These are phyloP conservation scores for Boletus speciosus DNA, from an alignment of 768 basidiomycete genomes.

Conservation along the genomic window DNA sequence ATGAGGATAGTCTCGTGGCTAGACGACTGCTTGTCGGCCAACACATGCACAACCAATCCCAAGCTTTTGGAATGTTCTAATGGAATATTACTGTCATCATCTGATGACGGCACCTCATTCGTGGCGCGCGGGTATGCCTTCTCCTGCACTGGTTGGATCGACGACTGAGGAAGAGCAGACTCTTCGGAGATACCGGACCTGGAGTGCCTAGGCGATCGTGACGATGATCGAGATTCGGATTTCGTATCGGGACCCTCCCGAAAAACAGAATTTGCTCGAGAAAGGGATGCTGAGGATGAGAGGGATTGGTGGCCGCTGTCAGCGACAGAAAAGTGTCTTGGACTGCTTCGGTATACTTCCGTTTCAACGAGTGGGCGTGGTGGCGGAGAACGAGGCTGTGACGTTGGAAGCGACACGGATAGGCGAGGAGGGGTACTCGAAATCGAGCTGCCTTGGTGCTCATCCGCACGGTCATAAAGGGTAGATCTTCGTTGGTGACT, in stretches of 20 bases:
- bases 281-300: constrained; percentile 19
- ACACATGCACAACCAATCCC: constrained; percentile 15
- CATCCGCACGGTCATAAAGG: constrained; percentile 26
- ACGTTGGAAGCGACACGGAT: constrained; percentile 12
- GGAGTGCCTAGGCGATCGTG: constrained; percentile 46
- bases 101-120: constrained; percentile 10
- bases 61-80: constrained; percentile 19
- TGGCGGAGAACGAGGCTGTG: constrained; percentile 24
- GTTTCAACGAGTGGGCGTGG: constrained; percentile 13
- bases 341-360: constrained; percentile 2
- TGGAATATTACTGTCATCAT: constrained; percentile 8
- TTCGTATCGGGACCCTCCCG: constrained; percentile 33
- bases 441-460: constrained; percentile 29
- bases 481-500: constrained; percentile 19
- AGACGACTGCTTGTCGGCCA: constrained; percentile 15
- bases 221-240: constrained; percentile 43
- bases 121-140: constrained; percentile 25
- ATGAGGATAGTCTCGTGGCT: constrained; percentile 24
- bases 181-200: constrained; percentile 29
- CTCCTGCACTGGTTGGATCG: constrained; percentile 35
- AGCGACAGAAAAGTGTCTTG: constrained; percentile 1
- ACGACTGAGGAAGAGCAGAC: constrained; percentile 14
- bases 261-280: constrained; percentile 29
- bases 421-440: constrained; percentile 33
- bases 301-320: constrained; percentile 16